phyloP scores from a whole-genome alignment of 106 monocot genomes.

The Cymbidium sinense region DNA sequence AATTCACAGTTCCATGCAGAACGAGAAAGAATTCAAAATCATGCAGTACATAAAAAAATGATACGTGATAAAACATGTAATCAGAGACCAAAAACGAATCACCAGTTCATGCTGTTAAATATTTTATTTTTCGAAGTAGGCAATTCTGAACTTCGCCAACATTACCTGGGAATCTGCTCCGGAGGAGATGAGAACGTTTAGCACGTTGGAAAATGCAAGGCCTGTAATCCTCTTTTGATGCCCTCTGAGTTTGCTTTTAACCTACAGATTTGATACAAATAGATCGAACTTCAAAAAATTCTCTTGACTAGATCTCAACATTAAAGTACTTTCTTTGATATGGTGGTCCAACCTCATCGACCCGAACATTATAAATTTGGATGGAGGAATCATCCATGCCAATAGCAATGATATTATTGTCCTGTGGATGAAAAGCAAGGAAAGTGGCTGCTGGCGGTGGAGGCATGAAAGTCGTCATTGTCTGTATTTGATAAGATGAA shows the following conservation, averaged over 20 bases:
- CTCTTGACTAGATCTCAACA: neutral
- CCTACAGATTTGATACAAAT: constrained; percentile 30
- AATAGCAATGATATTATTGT: constrained; percentile 65
- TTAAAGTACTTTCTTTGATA: neutral
- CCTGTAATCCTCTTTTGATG: constrained; percentile 68
- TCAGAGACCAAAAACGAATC: no score
- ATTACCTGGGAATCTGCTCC: constrained; percentile 73
- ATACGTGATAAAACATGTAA: neutral
- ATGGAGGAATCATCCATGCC: constrained; percentile 75
- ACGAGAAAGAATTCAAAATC: neutral
- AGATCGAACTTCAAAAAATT: neutral
- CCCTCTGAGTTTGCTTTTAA: constrained; percentile 51
- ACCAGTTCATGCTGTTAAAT: neutral
- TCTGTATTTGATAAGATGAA: constrained; percentile 24
- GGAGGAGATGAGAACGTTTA: constrained; percentile 64
- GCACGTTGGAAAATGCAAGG: constrained; percentile 48
- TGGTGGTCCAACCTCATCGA: constrained; percentile 39
- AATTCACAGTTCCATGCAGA: neutral
- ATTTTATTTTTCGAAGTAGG: neutral
- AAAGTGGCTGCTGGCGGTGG: constrained; percentile 64
- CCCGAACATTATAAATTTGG: constrained; percentile 59
- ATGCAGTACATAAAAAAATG: neutral
- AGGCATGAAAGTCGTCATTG: constrained; percentile 62
- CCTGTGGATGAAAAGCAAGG: constrained; percentile 68
- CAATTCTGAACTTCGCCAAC: neutral